Evolutionary conservation across 2,329 filamentous ascomycete species (phyloP).

Genomic region (Paracamarosporium sp.): DNA sequence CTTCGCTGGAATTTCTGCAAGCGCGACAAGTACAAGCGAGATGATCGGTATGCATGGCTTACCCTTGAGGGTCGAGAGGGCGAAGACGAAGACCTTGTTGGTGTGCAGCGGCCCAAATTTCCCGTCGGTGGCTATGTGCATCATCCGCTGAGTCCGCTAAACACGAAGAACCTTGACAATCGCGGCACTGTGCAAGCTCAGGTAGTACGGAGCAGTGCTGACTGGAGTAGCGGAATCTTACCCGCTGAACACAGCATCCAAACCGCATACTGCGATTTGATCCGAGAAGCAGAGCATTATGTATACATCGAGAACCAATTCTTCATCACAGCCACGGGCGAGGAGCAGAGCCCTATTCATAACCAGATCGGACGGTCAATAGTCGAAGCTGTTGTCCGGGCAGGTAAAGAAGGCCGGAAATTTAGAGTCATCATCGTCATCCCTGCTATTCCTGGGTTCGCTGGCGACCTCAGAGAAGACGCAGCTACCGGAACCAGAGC

Average conservation of each 20-base stretch:
- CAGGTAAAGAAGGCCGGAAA: conserved; percentile 81
- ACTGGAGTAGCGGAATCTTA: conserved; percentile 93
- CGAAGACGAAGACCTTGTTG: conserved; percentile 83
- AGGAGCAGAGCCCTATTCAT: conserved; percentile 83
- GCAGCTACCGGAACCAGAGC: conserved; percentile 83
- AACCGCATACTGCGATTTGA: conserved; percentile 84
- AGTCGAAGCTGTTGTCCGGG: conserved; percentile 85
- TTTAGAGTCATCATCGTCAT: conserved; percentile 92
- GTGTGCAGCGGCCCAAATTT: conserved; percentile 86
- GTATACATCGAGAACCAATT: conserved; percentile 99
- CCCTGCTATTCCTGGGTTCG: conserved; percentile 91
- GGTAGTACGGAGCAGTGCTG: conserved; percentile 84
- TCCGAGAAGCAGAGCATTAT: conserved; percentile 85
- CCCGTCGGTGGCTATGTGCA: conserved; percentile 87
- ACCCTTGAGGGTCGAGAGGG: conserved; percentile 76
- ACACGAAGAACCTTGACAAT: conserved; percentile 63
- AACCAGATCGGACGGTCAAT: conserved; percentile 90
- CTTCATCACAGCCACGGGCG: conserved; percentile 85
- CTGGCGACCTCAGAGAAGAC: conserved; percentile 83
- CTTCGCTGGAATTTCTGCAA: conserved; percentile 97
- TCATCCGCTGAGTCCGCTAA: conserved; percentile 76
- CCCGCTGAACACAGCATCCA: conserved; percentile 81
- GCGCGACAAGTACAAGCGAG: conserved; percentile 96
- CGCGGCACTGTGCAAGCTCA: conserved; percentile 82
- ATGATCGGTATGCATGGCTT: conserved; percentile 84